Percentiles rank a stretch among this genome's conserved stretches.
Conservation (phyloP, 2,329 filamentous ascomycete species). For the Dothidotthia symphoricarpi region DNA sequence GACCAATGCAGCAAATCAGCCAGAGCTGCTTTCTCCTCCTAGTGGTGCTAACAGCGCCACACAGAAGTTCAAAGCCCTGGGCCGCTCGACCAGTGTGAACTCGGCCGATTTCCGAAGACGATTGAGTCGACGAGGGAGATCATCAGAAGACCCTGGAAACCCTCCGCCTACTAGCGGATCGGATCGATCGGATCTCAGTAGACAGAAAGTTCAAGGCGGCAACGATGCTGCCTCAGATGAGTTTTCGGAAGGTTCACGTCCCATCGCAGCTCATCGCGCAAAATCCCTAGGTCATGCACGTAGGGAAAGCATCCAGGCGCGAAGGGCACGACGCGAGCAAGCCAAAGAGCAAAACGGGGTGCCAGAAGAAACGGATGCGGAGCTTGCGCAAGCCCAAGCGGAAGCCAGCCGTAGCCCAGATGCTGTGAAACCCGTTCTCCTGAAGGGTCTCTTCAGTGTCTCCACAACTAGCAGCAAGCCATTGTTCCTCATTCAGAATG, state of each 20-base stretch:
- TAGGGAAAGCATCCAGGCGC: constrained; percentile 86
- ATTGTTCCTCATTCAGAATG: constrained; percentile 76
- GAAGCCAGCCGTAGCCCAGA: constrained; percentile 63
- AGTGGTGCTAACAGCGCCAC: constrained; percentile 57
- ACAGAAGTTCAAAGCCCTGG: constrained; percentile 65
- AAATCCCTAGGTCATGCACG: constrained; percentile 88
- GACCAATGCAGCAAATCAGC: constrained; percentile 62
- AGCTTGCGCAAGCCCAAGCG: constrained; percentile 58
- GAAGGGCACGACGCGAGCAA: constrained; percentile 72
- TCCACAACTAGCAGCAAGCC: constrained; percentile 94
- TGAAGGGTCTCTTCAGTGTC: constrained; percentile 96
- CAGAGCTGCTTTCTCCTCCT: constrained; percentile 74
- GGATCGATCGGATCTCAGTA: constrained; percentile 64
- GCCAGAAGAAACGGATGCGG: constrained; percentile 85
- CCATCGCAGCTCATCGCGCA: constrained; percentile 54
- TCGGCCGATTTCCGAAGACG: constrained; percentile 77
- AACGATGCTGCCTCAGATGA: constrained; percentile 53
- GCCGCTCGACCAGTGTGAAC: constrained; percentile 87
- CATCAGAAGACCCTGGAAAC: constrained; percentile 58
- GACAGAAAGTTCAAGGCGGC: constrained; percentile 48
- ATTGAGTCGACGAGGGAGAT: constrained; percentile 54
- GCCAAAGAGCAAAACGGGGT: constrained; percentile 68
- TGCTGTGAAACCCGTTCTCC: constrained; percentile 86
- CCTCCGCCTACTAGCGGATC: constrained; percentile 75
- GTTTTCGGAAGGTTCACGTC: constrained; percentile 36